A percentile compares a stretch with the other conserved stretches of the same genome.
Conservation (phyloP, 2,329 filamentous ascomycete genomes). For the Septoria linicola region DNA sequence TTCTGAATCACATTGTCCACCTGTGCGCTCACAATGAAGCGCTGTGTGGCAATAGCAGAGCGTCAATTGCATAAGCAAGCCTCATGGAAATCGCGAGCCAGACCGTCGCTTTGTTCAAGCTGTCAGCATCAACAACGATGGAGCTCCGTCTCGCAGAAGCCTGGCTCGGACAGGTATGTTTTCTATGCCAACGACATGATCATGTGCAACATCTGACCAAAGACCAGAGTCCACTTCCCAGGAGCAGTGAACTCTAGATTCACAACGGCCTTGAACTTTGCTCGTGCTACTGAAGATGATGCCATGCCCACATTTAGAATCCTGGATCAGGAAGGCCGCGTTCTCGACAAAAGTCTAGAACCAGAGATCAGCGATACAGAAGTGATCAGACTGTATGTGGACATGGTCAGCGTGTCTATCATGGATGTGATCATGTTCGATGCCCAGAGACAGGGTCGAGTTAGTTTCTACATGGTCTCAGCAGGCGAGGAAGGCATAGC, state of each 20-base stretch:
- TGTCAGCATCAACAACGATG: constrained; percentile 42
- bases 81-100: constrained; percentile 3
- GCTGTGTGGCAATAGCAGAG: constrained; percentile 14
- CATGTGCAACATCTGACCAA: background rate
- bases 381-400: constrained; percentile 59
- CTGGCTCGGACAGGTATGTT: constrained; percentile 59
- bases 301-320: constrained; percentile 89
- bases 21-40: constrained; percentile 13
- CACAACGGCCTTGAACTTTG: constrained; percentile 74
- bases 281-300: constrained; percentile 67
- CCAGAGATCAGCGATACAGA: constrained; percentile 66
- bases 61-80: constrained; percentile 6
- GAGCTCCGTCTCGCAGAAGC: constrained; percentile 58
- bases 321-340: constrained; percentile 80
- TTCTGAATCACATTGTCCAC: background rate
- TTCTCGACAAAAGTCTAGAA: constrained; percentile 71
- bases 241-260: constrained; percentile 96
- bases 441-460: constrained; percentile 86
- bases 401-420: constrained; percentile 69
- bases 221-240: constrained; percentile 65
- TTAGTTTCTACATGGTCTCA: constrained; percentile 96
- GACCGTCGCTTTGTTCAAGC: background rate
- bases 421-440: constrained; percentile 99
- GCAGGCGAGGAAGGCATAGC: constrained; percentile 93
- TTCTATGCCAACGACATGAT: background rate